phyloP scores from a whole-genome alignment of 345 rosid genomes.

The Abelmoschus esculentus region DNA sequence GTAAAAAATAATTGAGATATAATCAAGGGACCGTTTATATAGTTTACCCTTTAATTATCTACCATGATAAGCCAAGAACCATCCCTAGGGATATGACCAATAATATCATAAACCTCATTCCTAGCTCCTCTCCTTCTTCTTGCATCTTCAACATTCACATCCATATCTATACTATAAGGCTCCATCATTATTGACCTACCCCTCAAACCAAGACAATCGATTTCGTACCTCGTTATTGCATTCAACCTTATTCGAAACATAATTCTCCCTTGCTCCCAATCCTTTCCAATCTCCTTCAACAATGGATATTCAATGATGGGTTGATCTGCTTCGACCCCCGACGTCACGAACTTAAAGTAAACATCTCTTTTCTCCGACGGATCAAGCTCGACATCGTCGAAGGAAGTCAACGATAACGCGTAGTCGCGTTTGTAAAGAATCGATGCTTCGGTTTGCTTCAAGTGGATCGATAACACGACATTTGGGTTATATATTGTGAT shows the following conservation, averaged over 20 bases:
- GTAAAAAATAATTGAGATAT: too few relatives aligned
- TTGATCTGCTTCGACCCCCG: constrained; percentile 2
- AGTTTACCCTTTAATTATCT: too few relatives aligned
- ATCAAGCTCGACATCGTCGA: background rate
- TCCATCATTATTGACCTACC: background rate
- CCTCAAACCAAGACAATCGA: background rate
- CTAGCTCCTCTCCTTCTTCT: background rate
- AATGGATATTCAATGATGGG: constrained; percentile 4
- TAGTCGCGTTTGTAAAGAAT: background rate
- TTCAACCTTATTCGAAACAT: background rate
- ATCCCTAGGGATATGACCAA: background rate
- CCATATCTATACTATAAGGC: background rate
- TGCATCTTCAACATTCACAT: constrained; percentile 5
- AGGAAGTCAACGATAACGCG: background rate
- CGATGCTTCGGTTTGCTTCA: background rate
- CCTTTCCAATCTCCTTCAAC: constrained; percentile 2
- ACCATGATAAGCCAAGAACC: background rate
- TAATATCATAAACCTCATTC: background rate
- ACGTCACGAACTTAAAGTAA: background rate
- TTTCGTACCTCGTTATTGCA: background rate
- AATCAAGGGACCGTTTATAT: too few relatives aligned
- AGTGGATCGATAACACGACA: background rate
- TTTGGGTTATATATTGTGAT: background rate
- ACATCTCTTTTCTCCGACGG: background rate
- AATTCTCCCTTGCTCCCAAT: background rate